Percentiles rank a stretch among this genome's conserved stretches.
Conservation (phyloP, 1,139 yeast species). For the Eremothecium gossypii region DNA sequence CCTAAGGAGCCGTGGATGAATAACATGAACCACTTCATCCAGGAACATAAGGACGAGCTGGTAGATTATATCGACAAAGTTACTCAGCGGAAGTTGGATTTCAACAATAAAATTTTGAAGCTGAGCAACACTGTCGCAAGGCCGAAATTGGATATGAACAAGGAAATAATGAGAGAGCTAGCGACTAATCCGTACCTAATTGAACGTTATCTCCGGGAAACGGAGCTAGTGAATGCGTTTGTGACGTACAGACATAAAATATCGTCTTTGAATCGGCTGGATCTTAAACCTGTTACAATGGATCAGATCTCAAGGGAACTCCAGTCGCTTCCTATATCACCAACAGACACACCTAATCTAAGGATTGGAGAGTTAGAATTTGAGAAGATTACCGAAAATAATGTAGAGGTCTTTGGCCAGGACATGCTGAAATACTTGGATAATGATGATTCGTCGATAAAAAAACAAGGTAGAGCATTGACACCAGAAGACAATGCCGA, state of each 20-base stretch:
- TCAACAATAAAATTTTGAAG: constrained; percentile 48
- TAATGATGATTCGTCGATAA: constrained; percentile 11
- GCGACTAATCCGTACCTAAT: constrained; percentile 63
- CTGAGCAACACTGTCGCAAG: constrained; percentile 32
- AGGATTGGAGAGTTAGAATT: constrained; percentile 27
- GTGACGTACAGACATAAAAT: constrained; percentile 14
- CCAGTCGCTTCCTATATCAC: constrained; percentile 1
- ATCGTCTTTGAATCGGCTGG: background rate
- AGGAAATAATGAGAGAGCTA: constrained; percentile 44
- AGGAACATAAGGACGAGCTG: constrained; percentile 48
- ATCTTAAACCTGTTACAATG: constrained; percentile 6
- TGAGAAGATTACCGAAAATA: constrained; percentile 27
- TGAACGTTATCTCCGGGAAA: constrained; percentile 54
- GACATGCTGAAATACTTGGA: constrained; percentile 21
- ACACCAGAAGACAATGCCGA: constrained; percentile 8
- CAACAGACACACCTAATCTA: constrained; percentile 5
- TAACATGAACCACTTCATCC: constrained; percentile 58
- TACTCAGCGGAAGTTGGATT: constrained; percentile 62
- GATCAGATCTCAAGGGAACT: constrained; percentile 10
- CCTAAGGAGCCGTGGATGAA: constrained; percentile 76
- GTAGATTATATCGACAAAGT: constrained; percentile 61
- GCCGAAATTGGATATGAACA: constrained; percentile 34
- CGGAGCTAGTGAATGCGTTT: constrained; percentile 46
- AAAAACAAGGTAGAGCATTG: constrained; percentile 2
- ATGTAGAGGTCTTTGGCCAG: constrained; percentile 26